A percentile compares a stretch with the other conserved stretches of the same genome.
Conservation (phyloP, 345 rosid species). For the Bruguiera sexangula region DNA sequence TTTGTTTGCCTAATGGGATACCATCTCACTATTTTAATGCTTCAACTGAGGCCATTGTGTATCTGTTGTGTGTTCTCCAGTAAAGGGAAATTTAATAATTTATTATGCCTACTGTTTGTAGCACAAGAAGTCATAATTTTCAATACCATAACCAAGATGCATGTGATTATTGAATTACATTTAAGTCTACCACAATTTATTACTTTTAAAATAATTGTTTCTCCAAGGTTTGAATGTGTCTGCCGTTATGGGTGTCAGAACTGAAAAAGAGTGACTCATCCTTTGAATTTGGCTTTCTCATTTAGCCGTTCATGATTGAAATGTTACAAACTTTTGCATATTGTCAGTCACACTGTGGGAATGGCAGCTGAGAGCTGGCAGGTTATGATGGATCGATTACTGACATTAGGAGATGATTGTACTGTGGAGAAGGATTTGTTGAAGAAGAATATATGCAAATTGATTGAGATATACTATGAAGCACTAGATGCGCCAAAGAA, state of each 20-base stretch:
- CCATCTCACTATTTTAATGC: no score
- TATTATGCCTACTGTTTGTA: not conserved
- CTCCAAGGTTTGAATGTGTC: no score
- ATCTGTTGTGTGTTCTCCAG: no score
- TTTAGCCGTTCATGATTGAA: not conserved
- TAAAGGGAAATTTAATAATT: no score
- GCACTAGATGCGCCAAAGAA: slow-evolving; percentile 79
- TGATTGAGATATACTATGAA: slow-evolving; percentile 65
- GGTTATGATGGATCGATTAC: slow-evolving; percentile 68
- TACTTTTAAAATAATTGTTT: no score
- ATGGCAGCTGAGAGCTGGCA: slow-evolving; percentile 70
- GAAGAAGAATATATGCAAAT: slow-evolving; percentile 34
- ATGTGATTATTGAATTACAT: not conserved
- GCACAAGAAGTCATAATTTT: not conserved
- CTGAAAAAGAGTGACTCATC: no score
- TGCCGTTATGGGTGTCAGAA: no score
- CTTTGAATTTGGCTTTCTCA: not conserved
- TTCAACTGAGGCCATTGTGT: no score
- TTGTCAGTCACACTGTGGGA: slow-evolving; percentile 49
- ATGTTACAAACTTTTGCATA: slow-evolving; percentile 10
- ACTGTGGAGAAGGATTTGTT: slow-evolving; percentile 35
- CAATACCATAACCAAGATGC: not conserved
- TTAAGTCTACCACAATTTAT: no score
- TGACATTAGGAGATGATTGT: slow-evolving; percentile 38
- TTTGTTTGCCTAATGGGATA: slow-evolving; percentile 7